phyloP scores from a whole-genome alignment of 345 rosid genomes.

The Eucalyptus fibrosa region DNA sequence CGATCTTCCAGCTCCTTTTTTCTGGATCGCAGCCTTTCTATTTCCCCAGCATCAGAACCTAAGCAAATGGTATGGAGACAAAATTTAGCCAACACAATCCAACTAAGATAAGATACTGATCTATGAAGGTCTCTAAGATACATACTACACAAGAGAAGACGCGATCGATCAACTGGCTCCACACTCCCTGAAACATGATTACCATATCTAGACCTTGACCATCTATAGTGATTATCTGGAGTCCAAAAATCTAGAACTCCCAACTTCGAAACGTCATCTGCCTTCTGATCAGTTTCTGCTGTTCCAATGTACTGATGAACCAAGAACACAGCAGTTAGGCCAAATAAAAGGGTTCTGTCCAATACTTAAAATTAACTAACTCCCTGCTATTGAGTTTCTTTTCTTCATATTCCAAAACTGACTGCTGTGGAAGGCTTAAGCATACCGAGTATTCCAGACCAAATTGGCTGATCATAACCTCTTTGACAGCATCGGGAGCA shows the following conservation, averaged over 20 bases:
- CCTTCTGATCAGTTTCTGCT: conserved; percentile 65
- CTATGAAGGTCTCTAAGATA: neutral
- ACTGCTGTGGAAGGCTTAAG: neutral
- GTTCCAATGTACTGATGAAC: conserved; percentile 69
- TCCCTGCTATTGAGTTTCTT: neutral
- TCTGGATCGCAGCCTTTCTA: conserved; percentile 46
- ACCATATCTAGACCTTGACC: conserved; percentile 87
- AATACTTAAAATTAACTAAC: neutral
- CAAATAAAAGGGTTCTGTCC: neutral
- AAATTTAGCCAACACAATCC: neutral
- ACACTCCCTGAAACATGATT: conserved; percentile 64
- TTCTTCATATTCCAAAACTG: neutral
- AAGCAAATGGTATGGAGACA: neutral
- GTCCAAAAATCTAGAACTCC: conserved; percentile 83
- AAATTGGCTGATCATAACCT: conserved; percentile 70
- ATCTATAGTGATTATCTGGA: conserved; percentile 80
- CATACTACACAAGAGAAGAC: conserved; percentile 64
- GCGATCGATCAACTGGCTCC: conserved; percentile 58
- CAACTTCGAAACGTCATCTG: conserved; percentile 61
- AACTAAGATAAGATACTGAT: neutral
- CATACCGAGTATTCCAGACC: conserved; percentile 74
- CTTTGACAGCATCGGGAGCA: conserved; percentile 84
- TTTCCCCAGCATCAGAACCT: conserved; percentile 67
- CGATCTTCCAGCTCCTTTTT: conserved; percentile 53
- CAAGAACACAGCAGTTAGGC: neutral